Evolutionary conservation across 129 eudicot genomes (phyloP).

Genomic region (Flaveria linearis): DNA sequence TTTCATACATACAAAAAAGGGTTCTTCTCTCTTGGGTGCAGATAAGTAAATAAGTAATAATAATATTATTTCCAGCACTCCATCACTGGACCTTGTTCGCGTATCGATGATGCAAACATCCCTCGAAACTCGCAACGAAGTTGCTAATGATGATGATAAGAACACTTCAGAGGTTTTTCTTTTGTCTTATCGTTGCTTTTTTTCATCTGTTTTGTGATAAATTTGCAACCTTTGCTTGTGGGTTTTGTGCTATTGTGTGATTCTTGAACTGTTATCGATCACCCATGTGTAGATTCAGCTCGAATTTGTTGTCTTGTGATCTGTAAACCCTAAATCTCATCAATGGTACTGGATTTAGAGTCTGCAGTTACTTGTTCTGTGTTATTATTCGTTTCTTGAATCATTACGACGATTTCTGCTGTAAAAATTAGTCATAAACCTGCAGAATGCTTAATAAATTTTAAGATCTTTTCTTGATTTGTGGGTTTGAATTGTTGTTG

Average conservation of each 20-base stretch:
- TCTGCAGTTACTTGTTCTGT: no score
- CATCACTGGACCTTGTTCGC: constrained; percentile 16
- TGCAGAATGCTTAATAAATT: background rate
- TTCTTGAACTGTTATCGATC: constrained; percentile 12
- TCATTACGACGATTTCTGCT: background rate
- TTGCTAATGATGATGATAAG: constrained; percentile 16
- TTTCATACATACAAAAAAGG: background rate
- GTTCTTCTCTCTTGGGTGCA: background rate
- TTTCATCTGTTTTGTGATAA: constrained; percentile 1
- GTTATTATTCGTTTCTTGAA: background rate
- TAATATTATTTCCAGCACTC: constrained; percentile 11
- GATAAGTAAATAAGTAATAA: constrained; percentile 2
- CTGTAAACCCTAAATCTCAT: no score
- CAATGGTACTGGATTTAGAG: no score
- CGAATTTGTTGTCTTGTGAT: background rate
- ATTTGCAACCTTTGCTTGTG: constrained; percentile 5
- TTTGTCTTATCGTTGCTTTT: background rate
- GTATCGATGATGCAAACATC: constrained; percentile 38
- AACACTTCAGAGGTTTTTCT: constrained; percentile 41
- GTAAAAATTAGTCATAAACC: background rate
- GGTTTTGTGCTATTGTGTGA: constrained; percentile 30
- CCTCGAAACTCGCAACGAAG: constrained; percentile 26
- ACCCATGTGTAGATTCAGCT: constrained; percentile 27
- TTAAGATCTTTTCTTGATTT: background rate
- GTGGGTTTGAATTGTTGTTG: constrained; percentile 7